Conservation (phyloP, 2,329 filamentous ascomycete genomes). For the Aspergillus felis region DNA sequence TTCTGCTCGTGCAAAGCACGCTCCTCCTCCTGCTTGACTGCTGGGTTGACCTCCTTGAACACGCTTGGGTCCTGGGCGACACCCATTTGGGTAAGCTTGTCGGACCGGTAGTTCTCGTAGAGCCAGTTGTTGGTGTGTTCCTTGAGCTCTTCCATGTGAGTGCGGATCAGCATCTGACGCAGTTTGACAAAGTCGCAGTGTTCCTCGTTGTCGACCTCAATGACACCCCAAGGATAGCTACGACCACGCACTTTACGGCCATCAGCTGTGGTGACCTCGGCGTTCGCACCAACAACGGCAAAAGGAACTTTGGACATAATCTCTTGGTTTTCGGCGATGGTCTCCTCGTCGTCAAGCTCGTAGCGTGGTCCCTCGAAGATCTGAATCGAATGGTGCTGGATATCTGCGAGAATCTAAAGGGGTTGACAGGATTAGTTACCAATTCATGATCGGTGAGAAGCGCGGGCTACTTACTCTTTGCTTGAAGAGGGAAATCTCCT, state of each 20-base stretch:
- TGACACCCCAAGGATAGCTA: constrained; percentile 95
- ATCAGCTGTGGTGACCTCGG: constrained; percentile 85
- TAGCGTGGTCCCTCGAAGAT: constrained; percentile 99
- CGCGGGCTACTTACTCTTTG: constrained; percentile 67
- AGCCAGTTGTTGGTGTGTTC: constrained; percentile 99
- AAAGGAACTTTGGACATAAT: constrained; percentile 99
- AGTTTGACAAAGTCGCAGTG: constrained; percentile 99
- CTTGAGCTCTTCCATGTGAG: constrained; percentile 99
- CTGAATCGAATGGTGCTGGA: constrained; percentile 94
- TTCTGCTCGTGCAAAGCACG: constrained; percentile 98
- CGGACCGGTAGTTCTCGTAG: constrained; percentile 99
- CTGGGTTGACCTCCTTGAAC: constrained; percentile 99
- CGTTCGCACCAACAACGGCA: constrained; percentile 93
- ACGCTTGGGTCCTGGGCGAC: constrained; percentile 97
- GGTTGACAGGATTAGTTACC: constrained; percentile 14
- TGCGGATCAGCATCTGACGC: constrained; percentile 98
- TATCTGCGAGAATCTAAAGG: constrained; percentile 84
- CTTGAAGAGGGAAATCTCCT: constrained; percentile 94
- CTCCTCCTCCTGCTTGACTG: constrained; percentile 99
- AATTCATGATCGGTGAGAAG: background rate
- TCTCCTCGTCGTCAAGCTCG: constrained; percentile 98
- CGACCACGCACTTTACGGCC: constrained; percentile 94
- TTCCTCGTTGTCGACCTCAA: constrained; percentile 99
- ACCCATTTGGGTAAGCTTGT: constrained; percentile 98
- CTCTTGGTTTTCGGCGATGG: constrained; percentile 99